A percentile compares a stretch with the other conserved stretches of the same genome.
These are phyloP conservation scores for Rhododendron mucronatum DNA, from an alignment of 148 eudicot species.

Conservation along the genomic window DNA sequence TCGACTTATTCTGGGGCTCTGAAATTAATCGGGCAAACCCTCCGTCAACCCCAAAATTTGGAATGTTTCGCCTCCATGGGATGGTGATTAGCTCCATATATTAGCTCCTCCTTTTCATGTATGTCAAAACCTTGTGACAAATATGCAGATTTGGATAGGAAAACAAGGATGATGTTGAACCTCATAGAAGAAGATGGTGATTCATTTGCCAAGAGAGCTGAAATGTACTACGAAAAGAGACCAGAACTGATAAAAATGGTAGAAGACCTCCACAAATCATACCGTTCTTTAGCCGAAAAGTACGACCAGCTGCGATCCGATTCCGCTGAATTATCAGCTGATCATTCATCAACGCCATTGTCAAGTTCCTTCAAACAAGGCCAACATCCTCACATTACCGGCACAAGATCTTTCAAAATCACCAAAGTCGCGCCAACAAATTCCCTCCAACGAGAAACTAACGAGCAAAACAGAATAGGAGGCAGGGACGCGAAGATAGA, in stretches of 20 bases:
- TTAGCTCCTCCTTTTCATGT: not conserved
- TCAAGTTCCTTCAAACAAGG: not conserved
- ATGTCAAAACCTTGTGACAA: not conserved
- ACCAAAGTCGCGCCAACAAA: not conserved
- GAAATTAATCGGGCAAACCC: not conserved
- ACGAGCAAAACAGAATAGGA: not conserved
- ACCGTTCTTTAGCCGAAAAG: slow-evolving; percentile 16
- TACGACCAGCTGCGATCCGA: slow-evolving; percentile 17
- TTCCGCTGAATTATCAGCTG: not conserved
- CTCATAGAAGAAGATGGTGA: slow-evolving; percentile 23
- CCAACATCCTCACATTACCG: not conserved
- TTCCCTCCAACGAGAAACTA: not conserved
- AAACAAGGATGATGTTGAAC: slow-evolving; percentile 11
- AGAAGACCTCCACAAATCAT: slow-evolving; percentile 22
- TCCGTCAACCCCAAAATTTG: too few relatives aligned
- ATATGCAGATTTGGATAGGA: slow-evolving; percentile 20
- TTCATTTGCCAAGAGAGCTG: slow-evolving; percentile 24
- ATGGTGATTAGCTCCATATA: not conserved
- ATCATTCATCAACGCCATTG: not conserved
- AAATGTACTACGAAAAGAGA: slow-evolving; percentile 24
- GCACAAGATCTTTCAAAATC: not conserved
- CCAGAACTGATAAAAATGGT: slow-evolving; percentile 16
- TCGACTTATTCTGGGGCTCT: not conserved
- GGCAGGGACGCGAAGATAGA: not conserved
- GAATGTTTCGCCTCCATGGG: not conserved